Base-by-base conservation (phyloP, 306 rosid genomes). In the Pueraria montana region DNA sequence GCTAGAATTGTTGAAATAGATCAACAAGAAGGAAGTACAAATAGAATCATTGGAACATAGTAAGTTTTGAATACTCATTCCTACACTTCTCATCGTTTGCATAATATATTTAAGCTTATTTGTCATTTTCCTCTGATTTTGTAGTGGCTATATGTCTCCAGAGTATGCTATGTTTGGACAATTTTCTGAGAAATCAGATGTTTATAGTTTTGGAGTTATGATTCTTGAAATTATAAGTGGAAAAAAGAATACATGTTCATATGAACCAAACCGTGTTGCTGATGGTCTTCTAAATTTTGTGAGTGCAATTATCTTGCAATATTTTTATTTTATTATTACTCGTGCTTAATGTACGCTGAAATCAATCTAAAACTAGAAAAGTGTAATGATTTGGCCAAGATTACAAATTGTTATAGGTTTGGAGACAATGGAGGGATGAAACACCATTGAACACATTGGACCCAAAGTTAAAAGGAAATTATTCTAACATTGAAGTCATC, bases 151-250 rank as follows among this genome's bases (percentile, higher is more conserved):
- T 16, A 63, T 63, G 70, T 16, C 43, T 32, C 70, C 70, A 6
- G 70, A 63, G 1, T 63, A 63, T 63, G 70, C 23, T 14, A 16
- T 32, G 45, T 63, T 16, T 63, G 70, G 45, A 2, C 43, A 63
- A 63, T 63, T 63, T 30, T 63, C 45, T 14, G 70, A 63, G 6
- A 63, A 63, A 16, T 63, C 23, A 3, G 70, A 63, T 63, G 6
- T 63, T 6, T 63, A 63, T 8, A 63, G 70, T 63, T 63, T 63
- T 63, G 70, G 70, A 30, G 70, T 63, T 32, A 63, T 65, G 79
- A 0, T 74, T 9, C 17, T 74, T 0, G 52, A 74, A 8, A 74
- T 74, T 18, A 36, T 74, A 6, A 55, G 67, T 11, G 52, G 79
- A 8, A 55, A 53, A 74, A 74, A 74, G 66, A 74, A 74, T 2